A percentile compares a stretch with the other conserved stretches of the same genome.
phyloP scores from a whole-genome alignment of 2,329 filamentous ascomycete species.

The Beauveria caledonica region DNA sequence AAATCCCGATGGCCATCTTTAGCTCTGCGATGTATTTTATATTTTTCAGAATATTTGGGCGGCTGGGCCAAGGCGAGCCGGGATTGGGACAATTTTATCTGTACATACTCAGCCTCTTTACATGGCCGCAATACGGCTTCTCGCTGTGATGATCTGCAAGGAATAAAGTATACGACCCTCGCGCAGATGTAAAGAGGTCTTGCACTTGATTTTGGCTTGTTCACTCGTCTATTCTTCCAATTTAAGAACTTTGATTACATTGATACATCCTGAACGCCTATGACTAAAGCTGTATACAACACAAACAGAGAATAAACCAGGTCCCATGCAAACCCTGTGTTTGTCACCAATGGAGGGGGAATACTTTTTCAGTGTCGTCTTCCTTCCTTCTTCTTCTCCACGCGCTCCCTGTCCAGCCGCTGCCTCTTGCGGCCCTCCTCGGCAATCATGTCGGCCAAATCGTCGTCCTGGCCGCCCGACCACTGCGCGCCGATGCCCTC shows the following conservation, averaged over 20 bases:
- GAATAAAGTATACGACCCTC: no score
- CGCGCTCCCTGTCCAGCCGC: constrained; percentile 77
- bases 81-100: no score
- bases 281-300: background rate
- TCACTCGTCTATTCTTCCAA: background rate
- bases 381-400: constrained; percentile 51
- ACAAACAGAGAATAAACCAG: background rate
- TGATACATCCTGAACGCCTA: constrained; percentile 3
- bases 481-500: constrained; percentile 62
- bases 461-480: constrained; percentile 61
- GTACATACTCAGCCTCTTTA: no score
- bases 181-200: background rate
- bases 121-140: no score
- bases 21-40: no score
- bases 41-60: no score
- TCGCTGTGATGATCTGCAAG: no score
- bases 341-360: background rate
- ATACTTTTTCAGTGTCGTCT: background rate
- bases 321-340: background rate
- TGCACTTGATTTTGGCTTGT: background rate
- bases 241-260: background rate
- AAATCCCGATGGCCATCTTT: no score
- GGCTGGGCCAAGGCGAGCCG: no score
- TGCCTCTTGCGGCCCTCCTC: constrained; percentile 84
- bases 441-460: constrained; percentile 92